A percentile compares a stretch with the other conserved stretches of the same genome.
phyloP scores from a whole-genome alignment of 2,329 filamentous ascomycete genomes.

The Aspergillus fumigatiaffinis region DNA sequence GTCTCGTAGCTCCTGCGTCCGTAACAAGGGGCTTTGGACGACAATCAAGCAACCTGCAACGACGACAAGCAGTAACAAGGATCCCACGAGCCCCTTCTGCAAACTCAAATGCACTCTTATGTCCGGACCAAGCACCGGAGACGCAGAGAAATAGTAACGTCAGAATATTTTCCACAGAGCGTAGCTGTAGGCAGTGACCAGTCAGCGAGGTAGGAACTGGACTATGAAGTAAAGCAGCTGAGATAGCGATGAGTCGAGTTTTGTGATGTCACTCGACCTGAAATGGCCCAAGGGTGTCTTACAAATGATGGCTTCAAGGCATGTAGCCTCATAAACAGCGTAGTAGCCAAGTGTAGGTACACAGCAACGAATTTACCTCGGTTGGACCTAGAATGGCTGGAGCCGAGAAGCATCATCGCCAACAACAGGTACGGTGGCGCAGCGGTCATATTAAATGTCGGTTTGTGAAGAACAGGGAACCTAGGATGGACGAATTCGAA shows the following conservation, averaged over 20 bases:
- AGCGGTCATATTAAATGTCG: conserved; percentile 3
- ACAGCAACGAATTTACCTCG: conserved; percentile 4
- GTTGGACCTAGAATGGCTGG: conserved; percentile 4
- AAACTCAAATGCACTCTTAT: conserved; percentile 8
- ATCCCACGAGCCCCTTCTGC: conserved; percentile 10
- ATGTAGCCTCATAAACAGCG: conserved; percentile 8
- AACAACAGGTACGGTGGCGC: conserved; percentile 6
- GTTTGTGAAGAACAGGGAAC: conserved; percentile 6
- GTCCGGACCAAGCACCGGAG: conserved; percentile 7
- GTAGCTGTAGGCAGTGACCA: neutral
- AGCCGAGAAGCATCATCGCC: conserved; percentile 10
- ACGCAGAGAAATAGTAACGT: conserved; percentile 10
- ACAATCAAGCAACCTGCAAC: conserved; percentile 9
- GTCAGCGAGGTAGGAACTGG: too few species aligned
- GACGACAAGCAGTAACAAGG: conserved; percentile 9
- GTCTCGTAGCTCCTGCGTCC: neutral
- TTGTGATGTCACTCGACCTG: too few species aligned
- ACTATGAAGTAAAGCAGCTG: too few species aligned
- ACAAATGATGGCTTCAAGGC: conserved; percentile 3
- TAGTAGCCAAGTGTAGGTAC: conserved; percentile 1
- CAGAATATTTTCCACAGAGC: conserved; percentile 4
- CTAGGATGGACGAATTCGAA: conserved; percentile 7
- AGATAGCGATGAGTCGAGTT: too few species aligned
- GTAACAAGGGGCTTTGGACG: conserved; percentile 1
- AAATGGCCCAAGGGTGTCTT: neutral